Conservation (phyloP, 1,284 basidiomycete species). For the Porogramme epimiltina region DNA sequence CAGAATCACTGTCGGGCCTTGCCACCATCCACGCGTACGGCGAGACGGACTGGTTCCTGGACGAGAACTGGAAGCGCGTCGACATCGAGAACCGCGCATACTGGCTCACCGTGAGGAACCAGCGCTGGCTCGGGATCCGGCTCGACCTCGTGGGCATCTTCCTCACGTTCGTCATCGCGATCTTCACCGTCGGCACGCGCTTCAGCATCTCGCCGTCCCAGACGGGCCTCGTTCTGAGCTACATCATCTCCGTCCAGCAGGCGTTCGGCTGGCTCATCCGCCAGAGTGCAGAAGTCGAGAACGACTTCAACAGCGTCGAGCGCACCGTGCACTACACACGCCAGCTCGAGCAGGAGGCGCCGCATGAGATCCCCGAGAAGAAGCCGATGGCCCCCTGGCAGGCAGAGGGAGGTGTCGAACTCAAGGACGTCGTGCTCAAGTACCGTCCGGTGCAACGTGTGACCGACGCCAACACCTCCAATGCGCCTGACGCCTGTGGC, state of each 20-base stretch:
- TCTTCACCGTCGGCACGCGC: slow-evolving; percentile 76
- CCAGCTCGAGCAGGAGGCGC: slow-evolving; percentile 78
- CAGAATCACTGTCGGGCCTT: slow-evolving; percentile 77
- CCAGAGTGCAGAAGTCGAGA: slow-evolving; percentile 85
- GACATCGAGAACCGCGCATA: slow-evolving; percentile 92
- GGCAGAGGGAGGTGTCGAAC: slow-evolving; percentile 55
- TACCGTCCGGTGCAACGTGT: slow-evolving; percentile 74
- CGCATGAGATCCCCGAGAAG: slow-evolving; percentile 61
- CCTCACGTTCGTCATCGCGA: slow-evolving; percentile 78
- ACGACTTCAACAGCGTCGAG: slow-evolving; percentile 92
- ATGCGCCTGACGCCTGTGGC: no score
- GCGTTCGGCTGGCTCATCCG: slow-evolving; percentile 84
- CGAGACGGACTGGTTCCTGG: slow-evolving; percentile 64
- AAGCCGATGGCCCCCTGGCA: slow-evolving; percentile 74
- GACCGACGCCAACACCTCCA: no score
- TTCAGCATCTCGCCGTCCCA: slow-evolving; percentile 79
- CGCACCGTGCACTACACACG: slow-evolving; percentile 80
- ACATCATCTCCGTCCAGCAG: slow-evolving; percentile 77
- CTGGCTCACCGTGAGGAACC: slow-evolving; percentile 82
- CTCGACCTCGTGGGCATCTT: slow-evolving; percentile 83
- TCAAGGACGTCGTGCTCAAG: slow-evolving; percentile 64
- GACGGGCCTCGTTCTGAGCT: slow-evolving; percentile 75
- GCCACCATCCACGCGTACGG: slow-evolving; percentile 79
- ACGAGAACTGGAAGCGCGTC: slow-evolving; percentile 77
- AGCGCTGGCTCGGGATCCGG: slow-evolving; percentile 89